Conservation (phyloP, 805 yeast species). For the Ogataea sp. region DNA sequence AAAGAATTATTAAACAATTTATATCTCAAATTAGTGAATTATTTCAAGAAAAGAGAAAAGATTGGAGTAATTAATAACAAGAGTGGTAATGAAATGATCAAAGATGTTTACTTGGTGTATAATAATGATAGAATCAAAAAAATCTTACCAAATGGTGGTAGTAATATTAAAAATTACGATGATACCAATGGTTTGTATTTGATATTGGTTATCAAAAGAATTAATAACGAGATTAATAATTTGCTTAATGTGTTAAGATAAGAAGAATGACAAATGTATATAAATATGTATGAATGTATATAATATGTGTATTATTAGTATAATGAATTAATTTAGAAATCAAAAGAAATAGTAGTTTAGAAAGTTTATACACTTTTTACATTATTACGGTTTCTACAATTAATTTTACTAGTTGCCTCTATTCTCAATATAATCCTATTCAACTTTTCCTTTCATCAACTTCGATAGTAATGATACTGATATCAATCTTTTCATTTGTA, state of each 20-base stretch:
- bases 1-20: slow-evolving; percentile 16
- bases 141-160: no score
- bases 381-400: no score
- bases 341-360: no score
- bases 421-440: no score
- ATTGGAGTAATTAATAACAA: slow-evolving; percentile 53
- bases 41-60: slow-evolving; percentile 37
- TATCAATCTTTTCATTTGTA: no score
- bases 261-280: slow-evolving; percentile 2
- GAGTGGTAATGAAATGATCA: slow-evolving; percentile 37
- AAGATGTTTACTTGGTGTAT: slow-evolving; percentile 53
- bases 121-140: slow-evolving; percentile 9
- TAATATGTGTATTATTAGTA: no score
- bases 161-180: slow-evolving; percentile 1
- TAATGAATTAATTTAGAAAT: no score
- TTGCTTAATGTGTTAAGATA: neutral
- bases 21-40: slow-evolving; percentile 31
- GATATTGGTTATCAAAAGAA: slow-evolving; percentile 20
- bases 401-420: no score
- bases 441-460: no score
- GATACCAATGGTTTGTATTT: slow-evolving; percentile 14
- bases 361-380: no score
- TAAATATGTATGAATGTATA: slow-evolving; percentile 8
- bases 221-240: slow-evolving; percentile 6
- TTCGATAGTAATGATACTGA: no score